phyloP scores from a whole-genome alignment of 768 basidiomycete species.

The Cystobasidium ongulense region DNA sequence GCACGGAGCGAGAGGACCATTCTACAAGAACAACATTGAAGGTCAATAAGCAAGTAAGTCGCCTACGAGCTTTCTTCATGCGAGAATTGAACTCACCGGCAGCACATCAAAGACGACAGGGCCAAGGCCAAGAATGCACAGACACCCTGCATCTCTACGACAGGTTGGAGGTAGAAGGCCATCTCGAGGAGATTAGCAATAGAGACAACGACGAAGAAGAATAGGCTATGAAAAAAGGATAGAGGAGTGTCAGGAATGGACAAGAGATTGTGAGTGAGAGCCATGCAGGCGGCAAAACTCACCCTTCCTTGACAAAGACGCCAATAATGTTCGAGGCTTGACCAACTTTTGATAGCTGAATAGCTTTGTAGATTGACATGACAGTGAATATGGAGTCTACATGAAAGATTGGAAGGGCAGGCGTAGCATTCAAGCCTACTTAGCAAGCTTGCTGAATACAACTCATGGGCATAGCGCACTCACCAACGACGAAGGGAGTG shows the following conservation, averaged over 20 bases:
- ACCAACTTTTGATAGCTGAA: not conserved
- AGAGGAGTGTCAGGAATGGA: not conserved
- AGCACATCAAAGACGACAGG: not conserved
- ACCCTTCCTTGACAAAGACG: conserved; percentile 2
- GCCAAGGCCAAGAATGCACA: not conserved
- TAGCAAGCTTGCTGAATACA: not conserved
- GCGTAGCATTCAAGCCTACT: not conserved
- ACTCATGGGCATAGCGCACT: not conserved
- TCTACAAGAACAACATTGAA: not conserved
- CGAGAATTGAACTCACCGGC: conserved; percentile 17
- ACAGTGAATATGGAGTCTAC: not conserved
- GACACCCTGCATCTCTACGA: conserved; percentile 10
- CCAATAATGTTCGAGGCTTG: not conserved
- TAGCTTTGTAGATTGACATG: conserved; percentile 5
- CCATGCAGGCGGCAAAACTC: not conserved
- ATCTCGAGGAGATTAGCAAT: not conserved
- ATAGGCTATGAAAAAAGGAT: not conserved
- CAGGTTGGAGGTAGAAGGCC: conserved; percentile 5
- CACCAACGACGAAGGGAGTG: conserved; percentile 2
- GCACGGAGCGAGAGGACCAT: not conserved
- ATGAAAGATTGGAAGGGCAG: not conserved
- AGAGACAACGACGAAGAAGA: conserved; percentile 10
- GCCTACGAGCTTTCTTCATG: too few relatives aligned
- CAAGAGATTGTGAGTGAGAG: not conserved
- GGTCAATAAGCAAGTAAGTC: not conserved